A percentile compares a stretch with the other conserved stretches of the same genome.
phyloP scores from a whole-genome alignment of 2,329 filamentous ascomycete genomes.

The Pyrenochaeta sp. region DNA sequence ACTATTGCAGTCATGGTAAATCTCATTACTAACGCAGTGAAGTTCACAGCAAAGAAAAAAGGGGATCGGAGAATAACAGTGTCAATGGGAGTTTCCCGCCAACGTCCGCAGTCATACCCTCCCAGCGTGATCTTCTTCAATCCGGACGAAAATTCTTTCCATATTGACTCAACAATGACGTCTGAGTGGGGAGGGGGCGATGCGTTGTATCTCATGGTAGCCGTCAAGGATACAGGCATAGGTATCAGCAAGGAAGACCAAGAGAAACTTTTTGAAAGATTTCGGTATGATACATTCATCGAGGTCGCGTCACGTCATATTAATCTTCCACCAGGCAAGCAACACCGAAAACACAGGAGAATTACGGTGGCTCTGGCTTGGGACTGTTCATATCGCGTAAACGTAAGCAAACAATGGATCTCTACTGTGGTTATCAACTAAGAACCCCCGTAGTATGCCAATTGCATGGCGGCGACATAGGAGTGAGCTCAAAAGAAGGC shows the following conservation, averaged over 20 bases:
- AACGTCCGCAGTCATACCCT: slow-evolving; percentile 52
- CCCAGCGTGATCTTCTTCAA: slow-evolving; percentile 55
- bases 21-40: slow-evolving; percentile 56
- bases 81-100: slow-evolving; percentile 48
- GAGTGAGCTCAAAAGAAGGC: slow-evolving; percentile 43
- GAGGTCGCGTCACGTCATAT: background rate
- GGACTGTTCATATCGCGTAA: slow-evolving; percentile 50
- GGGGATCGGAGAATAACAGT: slow-evolving; percentile 50
- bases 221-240: slow-evolving; percentile 53
- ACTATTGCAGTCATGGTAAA: slow-evolving; percentile 48
- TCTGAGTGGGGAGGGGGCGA: slow-evolving; percentile 52
- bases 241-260: slow-evolving; percentile 52
- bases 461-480: slow-evolving; percentile 49
- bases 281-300: slow-evolving; percentile 37
- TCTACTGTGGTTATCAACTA: slow-evolving; percentile 1
- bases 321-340: slow-evolving; percentile 36
- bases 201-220: slow-evolving; percentile 53
- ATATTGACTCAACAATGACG: slow-evolving; percentile 51
- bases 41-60: slow-evolving; percentile 53
- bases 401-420: slow-evolving; percentile 27
- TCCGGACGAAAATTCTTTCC: slow-evolving; percentile 43
- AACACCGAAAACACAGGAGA: slow-evolving; percentile 50
- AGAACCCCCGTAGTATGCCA: slow-evolving; percentile 37
- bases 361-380: slow-evolving; percentile 52
- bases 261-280: slow-evolving; percentile 53